Evolutionary conservation across 257 asterid genomes (phyloP).

Genomic region (Cynanchum wilfordii): DNA sequence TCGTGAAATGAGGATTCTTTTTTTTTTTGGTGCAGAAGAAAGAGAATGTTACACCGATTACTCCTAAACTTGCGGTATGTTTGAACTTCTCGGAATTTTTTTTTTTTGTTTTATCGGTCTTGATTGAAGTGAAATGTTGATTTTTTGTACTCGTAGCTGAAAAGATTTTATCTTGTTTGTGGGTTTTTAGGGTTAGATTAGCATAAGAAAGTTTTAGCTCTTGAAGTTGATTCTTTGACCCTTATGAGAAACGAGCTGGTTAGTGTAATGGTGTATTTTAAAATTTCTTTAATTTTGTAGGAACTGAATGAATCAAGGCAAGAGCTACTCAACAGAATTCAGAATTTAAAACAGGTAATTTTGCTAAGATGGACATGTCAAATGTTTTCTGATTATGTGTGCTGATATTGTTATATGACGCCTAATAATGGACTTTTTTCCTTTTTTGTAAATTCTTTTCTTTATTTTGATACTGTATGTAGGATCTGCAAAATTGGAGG

Average conservation of each 20-base stretch:
- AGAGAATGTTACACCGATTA: slow-evolving; percentile 51
- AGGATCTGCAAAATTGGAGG: slow-evolving; percentile 95
- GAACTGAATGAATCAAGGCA: slow-evolving; percentile 77
- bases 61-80: slow-evolving; percentile 68
- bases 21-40: slow-evolving; percentile 37
- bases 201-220: background rate
- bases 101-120: background rate
- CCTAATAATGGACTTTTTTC: background rate
- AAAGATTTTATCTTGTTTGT: background rate
- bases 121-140: background rate
- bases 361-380: background rate
- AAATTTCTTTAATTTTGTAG: slow-evolving; percentile 28
- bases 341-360: slow-evolving; percentile 74
- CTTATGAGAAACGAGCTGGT: background rate
- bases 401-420: background rate
- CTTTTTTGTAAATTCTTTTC: background rate
- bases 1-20: background rate
- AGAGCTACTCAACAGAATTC: slow-evolving; percentile 67
- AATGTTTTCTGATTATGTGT: background rate
- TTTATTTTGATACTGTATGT: slow-evolving; percentile 15
- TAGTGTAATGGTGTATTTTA: background rate
- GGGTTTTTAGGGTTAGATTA: background rate
- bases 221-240: background rate
- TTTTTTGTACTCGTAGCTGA: background rate
- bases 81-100: slow-evolving; percentile 13